Percentiles rank a stretch among this genome's conserved stretches.
Conservation (phyloP, 441 rosid genomes). For the Erodium texanum region DNA sequence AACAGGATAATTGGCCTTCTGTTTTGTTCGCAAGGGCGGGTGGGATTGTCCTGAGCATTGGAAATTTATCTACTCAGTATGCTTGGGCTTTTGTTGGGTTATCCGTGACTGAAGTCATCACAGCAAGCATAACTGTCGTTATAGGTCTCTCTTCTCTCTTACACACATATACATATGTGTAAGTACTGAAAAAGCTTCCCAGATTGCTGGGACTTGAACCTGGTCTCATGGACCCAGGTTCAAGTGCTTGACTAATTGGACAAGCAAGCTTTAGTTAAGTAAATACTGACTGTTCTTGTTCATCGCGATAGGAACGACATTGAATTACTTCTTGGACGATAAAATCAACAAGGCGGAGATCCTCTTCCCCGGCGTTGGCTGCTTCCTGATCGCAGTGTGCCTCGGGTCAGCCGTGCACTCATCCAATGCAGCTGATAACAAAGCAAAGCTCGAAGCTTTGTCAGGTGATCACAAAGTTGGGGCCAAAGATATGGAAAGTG, state of each 20-base stretch:
- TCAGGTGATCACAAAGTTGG: slow-evolving; percentile 22
- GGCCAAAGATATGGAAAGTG: slow-evolving; percentile 33
- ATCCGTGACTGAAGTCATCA: slow-evolving; percentile 68
- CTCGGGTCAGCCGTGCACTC: slow-evolving; percentile 78
- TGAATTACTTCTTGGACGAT: slow-evolving; percentile 75
- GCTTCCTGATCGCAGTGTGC: slow-evolving; percentile 69
- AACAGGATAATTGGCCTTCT: slow-evolving; percentile 77
- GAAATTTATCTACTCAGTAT: slow-evolving; percentile 69
- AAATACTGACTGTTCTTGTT: no score
- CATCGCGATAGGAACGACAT: slow-evolving; percentile 80
- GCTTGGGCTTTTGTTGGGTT: slow-evolving; percentile 80
- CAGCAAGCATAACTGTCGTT: slow-evolving; percentile 62
- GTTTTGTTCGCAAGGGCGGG: slow-evolving; percentile 78
- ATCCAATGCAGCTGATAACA: slow-evolving; percentile 64
- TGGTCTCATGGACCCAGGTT: no score
- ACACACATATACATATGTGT: no score
- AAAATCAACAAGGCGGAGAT: slow-evolving; percentile 66
- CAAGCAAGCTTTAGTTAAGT: no score
- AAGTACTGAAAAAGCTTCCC: no score
- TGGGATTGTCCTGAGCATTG: slow-evolving; percentile 62
- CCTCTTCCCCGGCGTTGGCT: slow-evolving; percentile 73
- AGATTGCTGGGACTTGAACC: no score
- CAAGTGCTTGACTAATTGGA: no score
- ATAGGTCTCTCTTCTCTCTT: no score
- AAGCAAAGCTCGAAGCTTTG: slow-evolving; percentile 39